Conservation (phyloP, 805 yeast genomes). For the Suhomyces tanzawaensis region DNA sequence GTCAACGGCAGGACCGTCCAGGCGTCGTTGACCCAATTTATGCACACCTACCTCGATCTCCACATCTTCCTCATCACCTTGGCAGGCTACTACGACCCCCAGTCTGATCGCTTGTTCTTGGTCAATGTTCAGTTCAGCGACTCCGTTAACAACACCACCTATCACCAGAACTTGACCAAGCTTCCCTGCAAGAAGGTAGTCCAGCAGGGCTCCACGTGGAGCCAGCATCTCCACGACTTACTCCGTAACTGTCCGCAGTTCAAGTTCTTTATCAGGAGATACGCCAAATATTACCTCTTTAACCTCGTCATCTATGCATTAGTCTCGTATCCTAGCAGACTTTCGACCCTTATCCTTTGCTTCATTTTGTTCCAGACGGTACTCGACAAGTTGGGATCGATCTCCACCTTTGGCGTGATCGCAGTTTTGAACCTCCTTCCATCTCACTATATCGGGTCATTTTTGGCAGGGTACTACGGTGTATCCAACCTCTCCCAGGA, state of each 20-base stretch:
- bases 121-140: conserved; percentile 18
- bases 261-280: conserved; percentile 17
- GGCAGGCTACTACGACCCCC: conserved; percentile 14
- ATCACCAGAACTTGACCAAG: conserved; percentile 6
- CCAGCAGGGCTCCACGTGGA: conserved; percentile 3
- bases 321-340: conserved; percentile 8
- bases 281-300: conserved; percentile 16
- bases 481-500: conserved; percentile 43
- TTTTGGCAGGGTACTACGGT: conserved; percentile 48
- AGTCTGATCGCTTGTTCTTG: conserved; percentile 19
- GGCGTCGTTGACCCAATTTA: conserved; percentile 9
- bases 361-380: conserved; percentile 43
- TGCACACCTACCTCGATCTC: conserved; percentile 17
- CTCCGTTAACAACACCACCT: conserved; percentile 8
- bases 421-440: conserved; percentile 36
- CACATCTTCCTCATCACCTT: conserved; percentile 18
- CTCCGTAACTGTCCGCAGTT: conserved; percentile 18
- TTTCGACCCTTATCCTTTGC: conserved; percentile 45
- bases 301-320: conserved; percentile 31
- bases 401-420: conserved; percentile 40
- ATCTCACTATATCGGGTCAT: conserved; percentile 27
- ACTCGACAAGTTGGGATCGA: conserved; percentile 44
- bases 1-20: conserved; percentile 4
- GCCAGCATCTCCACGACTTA: conserved; percentile 4
- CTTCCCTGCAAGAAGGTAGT: conserved; percentile 8